Evolutionary conservation across 306 rosid genomes (phyloP).

Genomic region (Carpinus fangiana): DNA sequence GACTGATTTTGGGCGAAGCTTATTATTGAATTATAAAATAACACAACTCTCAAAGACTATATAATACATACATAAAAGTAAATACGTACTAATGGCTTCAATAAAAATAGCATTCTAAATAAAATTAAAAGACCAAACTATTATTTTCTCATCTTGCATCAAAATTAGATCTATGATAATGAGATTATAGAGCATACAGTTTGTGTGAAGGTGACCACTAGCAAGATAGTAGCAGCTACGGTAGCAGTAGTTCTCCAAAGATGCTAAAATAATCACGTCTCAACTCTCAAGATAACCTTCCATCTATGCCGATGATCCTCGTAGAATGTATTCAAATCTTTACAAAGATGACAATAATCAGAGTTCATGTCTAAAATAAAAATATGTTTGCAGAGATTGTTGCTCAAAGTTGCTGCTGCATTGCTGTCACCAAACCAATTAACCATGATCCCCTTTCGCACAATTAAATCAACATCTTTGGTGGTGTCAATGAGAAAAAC

Average conservation of each 20-base stretch:
- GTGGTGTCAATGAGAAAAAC: neutral
- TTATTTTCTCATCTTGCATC: too few species aligned
- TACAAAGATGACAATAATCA: neutral
- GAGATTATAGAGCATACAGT: neutral
- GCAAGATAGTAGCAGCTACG: conserved; percentile 19
- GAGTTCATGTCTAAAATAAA: fast-evolving
- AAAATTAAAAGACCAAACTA: too few species aligned
- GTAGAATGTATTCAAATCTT: conserved; percentile 19
- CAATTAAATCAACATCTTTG: conserved; percentile 23
- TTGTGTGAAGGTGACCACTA: conserved; percentile 30
- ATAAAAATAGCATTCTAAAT: too few species aligned
- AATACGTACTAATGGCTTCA: too few species aligned
- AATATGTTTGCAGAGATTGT: conserved; percentile 13
- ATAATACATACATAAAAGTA: too few species aligned
- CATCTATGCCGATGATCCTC: conserved; percentile 12
- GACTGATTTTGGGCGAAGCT: too few species aligned
- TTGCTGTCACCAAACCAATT: conserved; percentile 25
- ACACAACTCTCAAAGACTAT: too few species aligned
- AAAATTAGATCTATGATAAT: too few species aligned
- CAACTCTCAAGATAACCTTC: conserved; percentile 21
- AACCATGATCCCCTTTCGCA: conserved; percentile 22
- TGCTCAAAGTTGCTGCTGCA: conserved; percentile 25
- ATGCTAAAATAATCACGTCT: conserved; percentile 28
- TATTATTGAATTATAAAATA: too few species aligned
- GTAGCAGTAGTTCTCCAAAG: conserved; percentile 32